These are phyloP conservation scores for Acer campestre DNA, from an alignment of 345 rosid species.

Conservation along the genomic window DNA sequence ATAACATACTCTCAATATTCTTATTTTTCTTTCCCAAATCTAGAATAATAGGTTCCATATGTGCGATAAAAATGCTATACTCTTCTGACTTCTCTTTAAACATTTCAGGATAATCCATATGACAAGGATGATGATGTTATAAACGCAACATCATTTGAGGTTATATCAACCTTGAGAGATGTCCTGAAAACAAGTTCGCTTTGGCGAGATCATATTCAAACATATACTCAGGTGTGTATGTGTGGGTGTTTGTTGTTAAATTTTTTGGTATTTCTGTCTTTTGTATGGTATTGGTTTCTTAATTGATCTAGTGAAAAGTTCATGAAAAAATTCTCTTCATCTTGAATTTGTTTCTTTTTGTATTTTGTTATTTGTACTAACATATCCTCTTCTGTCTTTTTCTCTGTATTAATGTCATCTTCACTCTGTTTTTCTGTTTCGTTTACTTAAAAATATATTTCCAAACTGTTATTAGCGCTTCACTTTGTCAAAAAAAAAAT, in stretches of 20 bases:
- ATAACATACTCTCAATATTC: not conserved
- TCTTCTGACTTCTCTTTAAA: not conserved
- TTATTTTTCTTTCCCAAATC: slow-evolving; percentile 10
- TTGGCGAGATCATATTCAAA: slow-evolving; percentile 96
- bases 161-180: slow-evolving; percentile 90
- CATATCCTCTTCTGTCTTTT: no score
- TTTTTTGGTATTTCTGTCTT: not conserved
- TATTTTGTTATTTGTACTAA: not conserved
- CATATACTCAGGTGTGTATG: slow-evolving; percentile 72
- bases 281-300: slow-evolving; percentile 2
- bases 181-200: slow-evolving; percentile 85
- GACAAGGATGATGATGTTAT: slow-evolving; percentile 93
- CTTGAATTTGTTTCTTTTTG: not conserved
- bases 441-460: no score
- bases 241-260: slow-evolving; percentile 19
- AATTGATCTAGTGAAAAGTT: not conserved
- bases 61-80: not conserved
- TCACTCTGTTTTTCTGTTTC: no score
- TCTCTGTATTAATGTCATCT: no score
- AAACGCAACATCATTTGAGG: slow-evolving; percentile 94
- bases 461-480: no score
- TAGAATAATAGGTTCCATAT: not conserved
- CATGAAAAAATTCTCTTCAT: not conserved
- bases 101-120: slow-evolving; percentile 74
- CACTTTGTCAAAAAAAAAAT: no score